Evolutionary conservation across 345 rosid genomes (phyloP).

Genomic region (Excoecaria cochinchinensis): DNA sequence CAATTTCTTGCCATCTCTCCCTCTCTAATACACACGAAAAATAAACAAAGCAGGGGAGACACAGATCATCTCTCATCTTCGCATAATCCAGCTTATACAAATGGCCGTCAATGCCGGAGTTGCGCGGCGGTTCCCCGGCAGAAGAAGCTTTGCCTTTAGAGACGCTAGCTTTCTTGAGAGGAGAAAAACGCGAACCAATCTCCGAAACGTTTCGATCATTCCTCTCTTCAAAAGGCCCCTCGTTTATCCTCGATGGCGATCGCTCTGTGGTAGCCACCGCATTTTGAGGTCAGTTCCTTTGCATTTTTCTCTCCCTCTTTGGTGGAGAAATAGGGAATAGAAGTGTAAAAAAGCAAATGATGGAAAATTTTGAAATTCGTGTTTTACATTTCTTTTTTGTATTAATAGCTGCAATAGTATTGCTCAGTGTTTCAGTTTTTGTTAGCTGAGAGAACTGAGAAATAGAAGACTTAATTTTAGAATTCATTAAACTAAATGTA

Average conservation of each 20-base stretch:
- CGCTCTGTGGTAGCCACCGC: conserved; percentile 39
- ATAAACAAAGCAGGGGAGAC: neutral
- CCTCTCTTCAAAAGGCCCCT: conserved; percentile 43
- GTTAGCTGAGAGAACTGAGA: neutral
- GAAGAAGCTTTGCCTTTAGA: conserved; percentile 33
- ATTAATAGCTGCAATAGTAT: neutral
- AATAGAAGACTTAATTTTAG: neutral
- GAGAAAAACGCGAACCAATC: conserved; percentile 33
- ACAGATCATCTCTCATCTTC: neutral
- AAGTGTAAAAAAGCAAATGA: neutral
- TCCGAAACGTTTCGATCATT: conserved; percentile 47
- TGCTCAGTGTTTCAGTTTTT: conserved; percentile 5
- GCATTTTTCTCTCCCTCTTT: neutral
- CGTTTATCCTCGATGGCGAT: conserved; percentile 35
- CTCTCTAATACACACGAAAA: neutral
- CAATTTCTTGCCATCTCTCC: neutral
- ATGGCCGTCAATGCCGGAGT: conserved; percentile 50
- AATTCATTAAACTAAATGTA: neutral
- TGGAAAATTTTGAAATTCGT: neutral
- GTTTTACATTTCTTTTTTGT: neutral
- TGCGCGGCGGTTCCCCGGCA: conserved; percentile 45
- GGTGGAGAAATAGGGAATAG: neutral
- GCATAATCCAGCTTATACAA: neutral
- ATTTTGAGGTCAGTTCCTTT: conserved; percentile 40
- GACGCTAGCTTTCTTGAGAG: conserved; percentile 37